Evolutionary conservation across 306 rosid genomes (phyloP), one percentile per base, ranked within the genome.

Genomic region (Hylodesmum podocarpum): DNA sequence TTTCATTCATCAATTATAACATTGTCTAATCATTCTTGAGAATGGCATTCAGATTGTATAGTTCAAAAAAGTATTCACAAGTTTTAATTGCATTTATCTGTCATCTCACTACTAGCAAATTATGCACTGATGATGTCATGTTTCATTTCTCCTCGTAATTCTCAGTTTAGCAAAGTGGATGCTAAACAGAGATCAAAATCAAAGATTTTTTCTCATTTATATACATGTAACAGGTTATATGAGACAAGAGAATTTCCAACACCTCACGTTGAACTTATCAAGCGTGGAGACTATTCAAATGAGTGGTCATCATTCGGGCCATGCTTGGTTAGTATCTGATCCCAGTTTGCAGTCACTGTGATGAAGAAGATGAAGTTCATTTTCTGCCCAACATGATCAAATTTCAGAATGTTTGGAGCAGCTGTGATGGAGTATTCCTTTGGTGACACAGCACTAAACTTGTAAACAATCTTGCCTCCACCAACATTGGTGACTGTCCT

Each of bases 121-220:
- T 78, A 31, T 9, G 33, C 46, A 46, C 36, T 24, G 25, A 31
- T 63, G 47, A 63, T 36, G 10, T 69, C 43, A 8, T 39, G 68
- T 9, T 66, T 73, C 43, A 77, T 84, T 51, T 59, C 69, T 8
- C 47, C 58, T 80, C 8, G 24, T 51, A 58, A 54, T 78, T 41
- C 59, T 71, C 86, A 95, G 99, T 87, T n/a, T 95, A 80, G 94
- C 99, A 7, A 95, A 95, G 86, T 92, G 97, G 97, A 90, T 92
- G 99, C 55, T 92, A 86, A 88, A 97, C 94, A 92, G 84, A 86
- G 99, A 97, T 57, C 97, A 92, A 81, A n/a, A n/a, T n/a, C n/a
- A n/a, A n/a, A n/a, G n/a, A n/a, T n/a, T n/a, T n/a, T n/a, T n/a
- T n/a, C n/a, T n/a, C n/a, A n/a, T n/a, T n/a, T n/a, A n/a, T n/a